These are phyloP conservation scores for Fusarium chaquense DNA, from an alignment of 2,329 filamentous ascomycete species.

Conservation along the genomic window DNA sequence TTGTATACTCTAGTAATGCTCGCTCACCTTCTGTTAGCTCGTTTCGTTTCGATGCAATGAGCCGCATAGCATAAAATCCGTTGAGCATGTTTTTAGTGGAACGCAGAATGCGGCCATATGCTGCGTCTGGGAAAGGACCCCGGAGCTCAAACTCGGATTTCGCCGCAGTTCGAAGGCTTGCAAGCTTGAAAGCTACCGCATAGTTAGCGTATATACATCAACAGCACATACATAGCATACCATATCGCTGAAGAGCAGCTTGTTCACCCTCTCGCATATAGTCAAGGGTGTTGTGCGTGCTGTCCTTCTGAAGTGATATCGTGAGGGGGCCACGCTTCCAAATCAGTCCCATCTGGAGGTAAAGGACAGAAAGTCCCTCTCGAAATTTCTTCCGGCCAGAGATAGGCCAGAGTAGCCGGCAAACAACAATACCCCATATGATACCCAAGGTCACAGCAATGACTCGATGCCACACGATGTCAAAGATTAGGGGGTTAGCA, in stretches of 20 bases:
- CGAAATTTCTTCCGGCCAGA: conserved; percentile 89
- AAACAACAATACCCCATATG: conserved; percentile 92
- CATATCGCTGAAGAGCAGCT: conserved; percentile 84
- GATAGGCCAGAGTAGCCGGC: conserved; percentile 92
- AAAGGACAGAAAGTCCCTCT: conserved; percentile 88
- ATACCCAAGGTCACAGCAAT: conserved; percentile 88
- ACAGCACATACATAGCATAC: conserved; percentile 43
- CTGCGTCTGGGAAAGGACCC: conserved; percentile 83
- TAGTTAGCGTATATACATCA: conserved; percentile 1
- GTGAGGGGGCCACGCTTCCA: conserved; percentile 95
- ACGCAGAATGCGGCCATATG: conserved; percentile 79
- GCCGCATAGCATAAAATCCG: conserved; percentile 95
- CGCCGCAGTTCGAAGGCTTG: conserved; percentile 78
- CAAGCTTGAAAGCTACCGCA: conserved; percentile 71
- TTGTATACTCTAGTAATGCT: conserved; percentile 82
- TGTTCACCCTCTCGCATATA: conserved; percentile 94
- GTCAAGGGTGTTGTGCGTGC: conserved; percentile 64
- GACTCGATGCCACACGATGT: conserved; percentile 90
- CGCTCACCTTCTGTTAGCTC: conserved; percentile 83
- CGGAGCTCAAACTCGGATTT: conserved; percentile 89
- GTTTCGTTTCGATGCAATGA: conserved; percentile 85
- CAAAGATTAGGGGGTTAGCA: conserved; percentile 82
- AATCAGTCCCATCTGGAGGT: conserved; percentile 93
- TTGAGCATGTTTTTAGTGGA: conserved; percentile 89
- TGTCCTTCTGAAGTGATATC: conserved; percentile 72